Conservation (phyloP, 192 early-diverging fungal genomes). For the Backusella circina region DNA sequence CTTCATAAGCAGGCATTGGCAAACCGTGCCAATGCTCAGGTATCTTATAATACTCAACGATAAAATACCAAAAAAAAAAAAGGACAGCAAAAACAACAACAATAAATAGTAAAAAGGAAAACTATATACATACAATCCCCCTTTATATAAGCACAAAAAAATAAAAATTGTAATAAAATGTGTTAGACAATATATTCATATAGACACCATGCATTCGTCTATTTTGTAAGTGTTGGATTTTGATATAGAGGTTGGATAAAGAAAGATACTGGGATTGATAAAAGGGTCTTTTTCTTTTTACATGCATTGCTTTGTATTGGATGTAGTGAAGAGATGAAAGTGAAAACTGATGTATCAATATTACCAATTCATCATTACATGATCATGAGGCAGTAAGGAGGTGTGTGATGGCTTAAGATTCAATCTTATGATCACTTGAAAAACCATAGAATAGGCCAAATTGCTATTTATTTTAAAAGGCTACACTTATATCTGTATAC, state of each 20-base stretch:
- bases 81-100: neutral
- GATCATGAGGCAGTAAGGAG: neutral
- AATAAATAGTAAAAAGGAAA: neutral
- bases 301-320: too few species aligned
- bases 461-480: too few species aligned
- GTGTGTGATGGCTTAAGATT: neutral
- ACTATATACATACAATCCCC: neutral
- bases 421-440: neutral
- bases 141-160: neutral
- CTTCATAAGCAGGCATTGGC: slow-evolving; percentile 80
- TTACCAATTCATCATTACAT: neutral
- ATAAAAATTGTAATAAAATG: neutral
- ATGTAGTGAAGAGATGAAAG: neutral
- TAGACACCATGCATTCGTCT: neutral
- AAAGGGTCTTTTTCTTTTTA: too few species aligned
- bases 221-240: neutral
- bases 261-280: neutral
- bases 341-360: neutral
- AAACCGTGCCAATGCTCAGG: slow-evolving; percentile 69
- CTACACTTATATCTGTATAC: neutral
- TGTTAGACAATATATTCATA: neutral
- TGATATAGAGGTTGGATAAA: neutral
- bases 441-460: too few species aligned
- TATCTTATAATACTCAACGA: slow-evolving; percentile 28
- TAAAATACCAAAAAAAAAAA: neutral